These are phyloP conservation scores for Rutstroemia sp. DNA, from an alignment of 2,329 filamentous ascomycete genomes.

Conservation along the genomic window DNA sequence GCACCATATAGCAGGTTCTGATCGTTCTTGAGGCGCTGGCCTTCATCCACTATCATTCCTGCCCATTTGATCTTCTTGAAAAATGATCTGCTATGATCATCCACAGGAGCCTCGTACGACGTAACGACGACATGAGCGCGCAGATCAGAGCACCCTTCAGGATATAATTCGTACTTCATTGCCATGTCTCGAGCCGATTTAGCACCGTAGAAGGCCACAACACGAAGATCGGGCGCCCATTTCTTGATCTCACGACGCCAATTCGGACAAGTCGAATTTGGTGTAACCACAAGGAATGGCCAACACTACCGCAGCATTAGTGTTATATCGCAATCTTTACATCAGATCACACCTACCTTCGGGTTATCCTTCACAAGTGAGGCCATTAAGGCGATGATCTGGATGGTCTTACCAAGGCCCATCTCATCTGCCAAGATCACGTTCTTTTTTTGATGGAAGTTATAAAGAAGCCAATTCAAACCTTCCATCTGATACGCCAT, in stretches of 20 bases:
- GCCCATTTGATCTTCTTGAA: constrained; percentile 74
- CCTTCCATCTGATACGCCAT: constrained; percentile 95
- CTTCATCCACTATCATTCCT: constrained; percentile 87
- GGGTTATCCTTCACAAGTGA: constrained; percentile 61
- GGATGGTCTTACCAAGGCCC: constrained; percentile 95
- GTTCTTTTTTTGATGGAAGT: constrained; percentile 76
- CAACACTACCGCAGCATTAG: constrained; percentile 51
- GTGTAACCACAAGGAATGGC: constrained; percentile 89
- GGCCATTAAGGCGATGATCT: constrained; percentile 77
- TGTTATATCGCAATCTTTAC: constrained; percentile 40
- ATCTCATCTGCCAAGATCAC: constrained; percentile 95
- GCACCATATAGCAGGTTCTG: constrained; percentile 73
- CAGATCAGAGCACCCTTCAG: constrained; percentile 55
- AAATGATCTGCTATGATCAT: constrained; percentile 56
- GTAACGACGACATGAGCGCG: constrained; percentile 89
- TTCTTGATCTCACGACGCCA: constrained; percentile 95
- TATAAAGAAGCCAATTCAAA: constrained; percentile 90
- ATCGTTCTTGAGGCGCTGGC: constrained; percentile 92
- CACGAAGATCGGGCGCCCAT: constrained; percentile 79
- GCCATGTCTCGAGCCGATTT: constrained; percentile 67
- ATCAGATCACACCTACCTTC: constrained; percentile 22
- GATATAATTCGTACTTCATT: constrained; percentile 80
- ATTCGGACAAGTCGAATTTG: constrained; percentile 93
- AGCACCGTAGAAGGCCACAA: constrained; percentile 89
- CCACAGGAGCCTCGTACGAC: constrained; percentile 83